These are phyloP conservation scores for Incumbomyces lentus DNA, from an alignment of 2,329 filamentous ascomycete genomes.

Conservation along the genomic window DNA sequence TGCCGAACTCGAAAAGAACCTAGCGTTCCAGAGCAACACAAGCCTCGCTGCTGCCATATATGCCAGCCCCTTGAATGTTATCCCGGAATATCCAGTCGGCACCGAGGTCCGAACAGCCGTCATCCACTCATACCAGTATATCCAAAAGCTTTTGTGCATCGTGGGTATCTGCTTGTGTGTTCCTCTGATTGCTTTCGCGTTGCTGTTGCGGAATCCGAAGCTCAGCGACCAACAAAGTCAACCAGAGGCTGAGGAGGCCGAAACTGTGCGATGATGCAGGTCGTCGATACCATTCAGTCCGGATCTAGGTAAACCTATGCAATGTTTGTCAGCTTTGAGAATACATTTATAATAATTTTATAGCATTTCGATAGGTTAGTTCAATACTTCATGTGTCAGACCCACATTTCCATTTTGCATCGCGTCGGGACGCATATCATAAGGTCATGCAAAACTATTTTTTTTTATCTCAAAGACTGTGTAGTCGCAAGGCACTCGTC, in stretches of 20 bases:
- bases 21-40: conserved; percentile 28
- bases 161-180: conserved; percentile 40
- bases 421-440: no score
- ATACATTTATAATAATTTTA: no score
- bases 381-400: no score
- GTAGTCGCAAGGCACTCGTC: no score
- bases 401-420: no score
- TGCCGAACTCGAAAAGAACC: conserved; percentile 29
- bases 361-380: no score
- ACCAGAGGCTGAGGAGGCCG: conserved; percentile 29
- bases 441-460: no score
- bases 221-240: conserved; percentile 38
- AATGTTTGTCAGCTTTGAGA: no score
- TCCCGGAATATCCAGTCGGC: conserved; percentile 32
- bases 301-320: no score
- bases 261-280: not conserved
- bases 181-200: conserved; percentile 36
- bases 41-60: conserved; percentile 33
- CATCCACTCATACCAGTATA: conserved; percentile 35
- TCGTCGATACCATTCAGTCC: no score
- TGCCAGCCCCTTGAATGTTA: conserved; percentile 32
- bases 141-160: conserved; percentile 41
- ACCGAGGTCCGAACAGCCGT: conserved; percentile 35
- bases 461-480: no score
- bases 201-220: conserved; percentile 37